Evolutionary conservation across 1,284 basidiomycete genomes (phyloP), one percentile per base, ranked within the genome.

Genomic region (Rhodotorula sp.): DNA sequence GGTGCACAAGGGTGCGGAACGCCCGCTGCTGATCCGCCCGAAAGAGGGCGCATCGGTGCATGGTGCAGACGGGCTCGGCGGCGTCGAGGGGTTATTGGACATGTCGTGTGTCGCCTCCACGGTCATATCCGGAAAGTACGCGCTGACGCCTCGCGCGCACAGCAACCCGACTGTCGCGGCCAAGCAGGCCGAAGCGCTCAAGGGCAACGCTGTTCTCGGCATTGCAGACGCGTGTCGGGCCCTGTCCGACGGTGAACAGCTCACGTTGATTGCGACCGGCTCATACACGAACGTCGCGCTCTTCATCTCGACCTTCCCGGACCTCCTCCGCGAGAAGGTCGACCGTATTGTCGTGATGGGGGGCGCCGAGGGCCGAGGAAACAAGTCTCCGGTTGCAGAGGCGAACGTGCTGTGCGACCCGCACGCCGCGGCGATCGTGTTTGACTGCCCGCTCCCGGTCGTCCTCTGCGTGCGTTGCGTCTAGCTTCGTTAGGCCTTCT

Each of bases 341-440:
- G 88, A 90, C 71, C 86, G 90, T 76, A 87, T 93, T 68, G 89
- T 92, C 7, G 91, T 92, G 78, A 93, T 94, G 91, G 91, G 91
- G 25, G 91, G 91, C 12, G 77, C 87, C 1, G 88, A 91, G 29
- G 91, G 91, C 10, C 79, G 91, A 22, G 91, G 91, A 0, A 93
- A 92, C 78, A 84, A 51, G 50, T 29, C n/a, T n/a, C 50, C 50
- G 2, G 50, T 51, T n/a, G 22, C 76, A 84, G 91, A 93, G 80
- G 93, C 88, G 81, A 93, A 93, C 78, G 89, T 92, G 66, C 80
- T 91, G 29, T 90, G 89, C 74, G 91, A 92, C 82, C 90, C 77
- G 87, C 64, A 74, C 53, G 90, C 91, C 3, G 61, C 61, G 21
- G 37, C 50, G 76, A 91, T 93, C 64, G 89, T 92, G 9, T 84